Conservation (phyloP, 2,329 filamentous ascomycete species). For the Xylariaceae sp. region DNA sequence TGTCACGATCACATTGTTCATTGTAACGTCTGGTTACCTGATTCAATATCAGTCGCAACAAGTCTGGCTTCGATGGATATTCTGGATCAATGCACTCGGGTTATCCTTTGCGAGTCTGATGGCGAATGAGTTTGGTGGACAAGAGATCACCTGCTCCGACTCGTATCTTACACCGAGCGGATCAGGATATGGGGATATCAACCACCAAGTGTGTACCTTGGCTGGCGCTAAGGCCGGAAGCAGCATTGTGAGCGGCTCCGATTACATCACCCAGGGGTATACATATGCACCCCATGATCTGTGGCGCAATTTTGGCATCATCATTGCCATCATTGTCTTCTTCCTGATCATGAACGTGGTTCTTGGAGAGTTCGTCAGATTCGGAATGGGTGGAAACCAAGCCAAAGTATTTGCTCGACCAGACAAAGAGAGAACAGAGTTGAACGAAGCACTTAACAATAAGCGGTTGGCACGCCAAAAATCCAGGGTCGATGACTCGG, state of each 20-base stretch:
- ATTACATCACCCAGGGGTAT: constrained; percentile 67
- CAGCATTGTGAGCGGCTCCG: constrained; percentile 57
- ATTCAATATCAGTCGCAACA: constrained; percentile 75
- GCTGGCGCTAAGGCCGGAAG: constrained; percentile 66
- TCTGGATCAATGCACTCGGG: constrained; percentile 71
- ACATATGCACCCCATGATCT: constrained; percentile 63
- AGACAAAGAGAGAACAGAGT: constrained; percentile 59
- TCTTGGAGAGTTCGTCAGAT: constrained; percentile 73
- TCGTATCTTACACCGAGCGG: constrained; percentile 69
- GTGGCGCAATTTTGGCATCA: constrained; percentile 83
- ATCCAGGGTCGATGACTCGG: constrained; percentile 41
- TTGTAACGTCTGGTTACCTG: constrained; percentile 76
- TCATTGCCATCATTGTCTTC: constrained; percentile 68
- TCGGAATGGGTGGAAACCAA: constrained; percentile 75
- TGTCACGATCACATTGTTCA: constrained; percentile 74
- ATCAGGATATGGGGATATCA: constrained; percentile 64
- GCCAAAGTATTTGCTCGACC: constrained; percentile 74
- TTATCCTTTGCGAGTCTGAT: constrained; percentile 75
- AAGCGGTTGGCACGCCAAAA: constrained; percentile 56
- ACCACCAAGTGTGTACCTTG: constrained; percentile 77
- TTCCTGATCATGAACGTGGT: constrained; percentile 75
- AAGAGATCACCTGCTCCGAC: constrained; percentile 65
- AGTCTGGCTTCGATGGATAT: constrained; percentile 76
- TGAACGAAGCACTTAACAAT: constrained; percentile 59
- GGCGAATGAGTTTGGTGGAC: constrained; percentile 76